Evolutionary conservation across 2,329 filamentous ascomycete species (phyloP).

Genomic region (Gnomoniopsis smithogilvyi): DNA sequence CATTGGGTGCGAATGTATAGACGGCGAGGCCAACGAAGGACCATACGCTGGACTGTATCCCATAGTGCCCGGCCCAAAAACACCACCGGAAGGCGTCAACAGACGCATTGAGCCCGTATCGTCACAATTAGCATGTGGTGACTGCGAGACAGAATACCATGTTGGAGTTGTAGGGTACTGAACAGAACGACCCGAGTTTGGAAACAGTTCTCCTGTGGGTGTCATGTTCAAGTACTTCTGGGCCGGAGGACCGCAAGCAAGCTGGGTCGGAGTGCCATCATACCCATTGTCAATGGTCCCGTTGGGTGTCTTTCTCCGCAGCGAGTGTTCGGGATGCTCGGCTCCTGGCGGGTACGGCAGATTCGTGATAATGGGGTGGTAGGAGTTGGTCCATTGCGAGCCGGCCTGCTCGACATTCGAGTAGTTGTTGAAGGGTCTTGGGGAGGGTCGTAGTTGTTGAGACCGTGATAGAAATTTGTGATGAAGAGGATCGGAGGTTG

Average conservation of each 20-base stretch:
- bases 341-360: constrained; percentile 12
- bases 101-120: constrained; percentile 5
- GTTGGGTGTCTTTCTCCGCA: constrained; percentile 88
- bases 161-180: constrained; percentile 19
- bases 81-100: constrained; percentile 2
- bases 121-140: constrained; percentile 1
- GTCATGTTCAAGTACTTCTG: constrained; percentile 81
- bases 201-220: constrained; percentile 37
- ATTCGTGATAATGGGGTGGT: constrained; percentile 14
- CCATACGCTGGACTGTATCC: constrained; percentile 13
- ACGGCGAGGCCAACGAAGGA: constrained; percentile 14
- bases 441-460: constrained; percentile 10
- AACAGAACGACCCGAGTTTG: constrained; percentile 17
- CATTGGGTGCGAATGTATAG: constrained; percentile 22
- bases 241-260: constrained; percentile 69
- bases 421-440: constrained; percentile 27
- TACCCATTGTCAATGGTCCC: constrained; percentile 92
- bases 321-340: constrained; percentile 64
- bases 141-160: constrained; percentile 20
- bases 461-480: not conserved
- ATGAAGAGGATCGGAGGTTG: constrained; percentile 8
- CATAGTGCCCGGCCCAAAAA: constrained; percentile 8
- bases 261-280: constrained; percentile 75
- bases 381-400: constrained; percentile 11
- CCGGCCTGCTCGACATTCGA: constrained; percentile 26